These are phyloP conservation scores for Stenocarpella maydis DNA, from an alignment of 2,329 filamentous ascomycete genomes.

Conservation along the genomic window DNA sequence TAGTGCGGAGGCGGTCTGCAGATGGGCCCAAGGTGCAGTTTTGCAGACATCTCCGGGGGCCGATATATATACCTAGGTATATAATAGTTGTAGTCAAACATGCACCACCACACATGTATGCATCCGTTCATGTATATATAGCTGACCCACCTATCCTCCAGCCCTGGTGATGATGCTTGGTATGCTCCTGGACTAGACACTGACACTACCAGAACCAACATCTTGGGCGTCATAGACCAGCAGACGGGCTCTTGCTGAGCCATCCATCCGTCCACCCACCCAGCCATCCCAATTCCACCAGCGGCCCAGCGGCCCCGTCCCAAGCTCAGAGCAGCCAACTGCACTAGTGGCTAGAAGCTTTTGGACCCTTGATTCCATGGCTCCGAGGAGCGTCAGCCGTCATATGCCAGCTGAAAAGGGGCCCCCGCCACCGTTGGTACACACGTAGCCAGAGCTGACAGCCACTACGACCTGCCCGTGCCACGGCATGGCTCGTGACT, in stretches of 20 bases:
- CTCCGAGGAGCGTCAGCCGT: slow-evolving; percentile 6
- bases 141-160: too few species aligned
- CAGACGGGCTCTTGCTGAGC: too few species aligned
- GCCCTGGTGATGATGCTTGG: not conserved
- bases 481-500: not conserved
- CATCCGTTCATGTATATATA: too few species aligned
- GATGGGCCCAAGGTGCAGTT: slow-evolving; percentile 19
- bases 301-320: not conserved
- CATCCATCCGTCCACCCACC: too few species aligned
- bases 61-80: too few species aligned
- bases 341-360: not conserved
- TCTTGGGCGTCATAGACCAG: too few species aligned
- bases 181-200: too few species aligned
- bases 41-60: not conserved
- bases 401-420: slow-evolving; percentile 23
- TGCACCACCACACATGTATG: not conserved
- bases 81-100: too few species aligned
- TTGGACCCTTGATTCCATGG: not conserved
- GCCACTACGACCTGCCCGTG: slow-evolving; percentile 3
- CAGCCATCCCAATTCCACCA: slow-evolving; percentile 20
- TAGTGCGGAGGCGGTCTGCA: slow-evolving; percentile 21
- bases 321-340: not conserved
- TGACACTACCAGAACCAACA: too few species aligned
- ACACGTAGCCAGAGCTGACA: slow-evolving; percentile 6
- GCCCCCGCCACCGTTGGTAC: not conserved